phyloP scores from a whole-genome alignment of 2,329 filamentous ascomycete species.

The Stagonosporopsis chrysanthemi region DNA sequence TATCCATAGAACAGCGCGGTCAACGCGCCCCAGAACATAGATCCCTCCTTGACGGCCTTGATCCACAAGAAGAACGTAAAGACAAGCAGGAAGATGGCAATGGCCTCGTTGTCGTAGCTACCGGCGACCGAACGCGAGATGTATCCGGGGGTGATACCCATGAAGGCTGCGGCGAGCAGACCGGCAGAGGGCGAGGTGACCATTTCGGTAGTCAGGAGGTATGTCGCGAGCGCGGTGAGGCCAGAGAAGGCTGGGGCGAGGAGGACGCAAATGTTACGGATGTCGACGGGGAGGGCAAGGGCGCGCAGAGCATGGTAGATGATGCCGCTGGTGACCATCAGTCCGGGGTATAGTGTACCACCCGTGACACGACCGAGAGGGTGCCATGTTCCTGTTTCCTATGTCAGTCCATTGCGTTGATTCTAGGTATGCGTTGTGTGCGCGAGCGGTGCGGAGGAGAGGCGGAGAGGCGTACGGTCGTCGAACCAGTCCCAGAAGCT shows the following conservation, averaged over 20 bases:
- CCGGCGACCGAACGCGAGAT: slow-evolving; percentile 97
- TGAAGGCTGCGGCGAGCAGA: slow-evolving; percentile 91
- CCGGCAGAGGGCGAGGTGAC: slow-evolving; percentile 92
- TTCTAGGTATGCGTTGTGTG: not conserved
- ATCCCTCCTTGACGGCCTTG: slow-evolving; percentile 95
- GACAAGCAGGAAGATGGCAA: slow-evolving; percentile 97
- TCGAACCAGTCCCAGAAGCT: slow-evolving; percentile 99
- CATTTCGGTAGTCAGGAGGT: slow-evolving; percentile 97
- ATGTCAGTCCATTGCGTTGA: slow-evolving; percentile 25
- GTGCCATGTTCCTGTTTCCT: slow-evolving; percentile 83
- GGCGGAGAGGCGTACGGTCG: slow-evolving; percentile 70
- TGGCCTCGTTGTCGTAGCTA: slow-evolving; percentile 99
- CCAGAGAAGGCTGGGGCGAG: slow-evolving; percentile 95
- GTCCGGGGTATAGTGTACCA: slow-evolving; percentile 95
- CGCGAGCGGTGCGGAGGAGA: slow-evolving; percentile 12
- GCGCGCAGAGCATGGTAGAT: slow-evolving; percentile 95
- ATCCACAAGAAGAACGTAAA: slow-evolving; percentile 99
- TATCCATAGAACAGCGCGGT: slow-evolving; percentile 98
- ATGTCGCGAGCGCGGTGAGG: slow-evolving; percentile 88
- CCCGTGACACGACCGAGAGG: slow-evolving; percentile 97
- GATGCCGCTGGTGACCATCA: slow-evolving; percentile 98
- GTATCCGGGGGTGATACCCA: slow-evolving; percentile 97
- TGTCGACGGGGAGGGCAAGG: slow-evolving; percentile 91
- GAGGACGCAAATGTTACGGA: slow-evolving; percentile 97
- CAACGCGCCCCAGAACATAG: slow-evolving; percentile 93